Evolutionary conservation across 306 rosid genomes (phyloP), one percentile per base, ranked within the genome.

Genomic region (Phaseolus lunatus): DNA sequence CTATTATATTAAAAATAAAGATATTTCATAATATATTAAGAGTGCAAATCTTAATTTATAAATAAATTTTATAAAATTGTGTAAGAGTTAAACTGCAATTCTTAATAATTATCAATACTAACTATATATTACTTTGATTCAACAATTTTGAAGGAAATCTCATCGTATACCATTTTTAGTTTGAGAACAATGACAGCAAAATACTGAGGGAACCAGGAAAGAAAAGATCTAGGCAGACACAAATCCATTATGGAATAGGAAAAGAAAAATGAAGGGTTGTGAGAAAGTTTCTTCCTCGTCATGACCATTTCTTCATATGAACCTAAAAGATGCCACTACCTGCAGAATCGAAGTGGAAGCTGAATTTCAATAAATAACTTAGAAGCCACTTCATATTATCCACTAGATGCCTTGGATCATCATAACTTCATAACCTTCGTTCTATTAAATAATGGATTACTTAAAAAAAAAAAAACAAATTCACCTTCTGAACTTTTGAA

Each of bases 291-390:
- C 50, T 78, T 16, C 35, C 24, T 39, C 16, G 9, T 19, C 4
- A 9, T n/a, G 19, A 57, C 35, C 77, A 22, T 77, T 22, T 83
- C 78, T 26, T 89, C 88, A 94, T 41, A 59, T 78, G 78, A 94
- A 94, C 72, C 69, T 70, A 68, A 94, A 94, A 49, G 97, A 94
- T 79, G 83, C 66, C 47, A 94, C 92, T 5, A 85, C 94, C 97
- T 94, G 93, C 93, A 85, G 63, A 83, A 79, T 65, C 57, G 80
- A 84, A 88, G 31, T 18, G 16, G 61, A 76, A 50, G 41, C 27
- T 48, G 50, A 54, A 57, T 56, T 67, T 78, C 67, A 78, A 48
- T 43, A 31, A 41, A 69, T 70, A 24, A 68, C 59, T 45, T 18
- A 68, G 65, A 52, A 72, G 18, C 61, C 44, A 78, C 50, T 72